Base-by-base conservation (phyloP, 2,329 filamentous ascomycete species). In the Penicillium sp. region DNA sequence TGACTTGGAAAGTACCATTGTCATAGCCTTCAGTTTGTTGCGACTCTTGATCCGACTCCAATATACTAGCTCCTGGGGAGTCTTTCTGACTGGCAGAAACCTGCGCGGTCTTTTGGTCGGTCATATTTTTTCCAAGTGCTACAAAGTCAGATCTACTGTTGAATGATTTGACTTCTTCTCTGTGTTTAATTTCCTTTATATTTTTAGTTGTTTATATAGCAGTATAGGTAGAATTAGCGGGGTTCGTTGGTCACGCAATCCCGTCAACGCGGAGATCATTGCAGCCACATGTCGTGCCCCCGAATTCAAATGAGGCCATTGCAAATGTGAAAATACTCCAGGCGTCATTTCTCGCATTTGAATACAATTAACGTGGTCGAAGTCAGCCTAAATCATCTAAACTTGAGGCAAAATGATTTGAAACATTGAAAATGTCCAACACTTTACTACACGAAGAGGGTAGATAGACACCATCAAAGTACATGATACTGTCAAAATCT, bases 1-100 rank as follows among this genome's bases (percentile, higher is more conserved):
- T 68, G 1, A 68, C 61, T 27, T 75, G 73, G 52, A 76, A 76
- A 4, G 74, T 68, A 33, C 64, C 63, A 43, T 72, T 69, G 3
- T 54, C 49, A 13, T 55, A 39, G 10, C 22, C n/a, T 21, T 29
- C n/a, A 8, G 13, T 24, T 21, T 45, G 49, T 19, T 52, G 49
- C 39, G 37, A 52, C 21, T 52, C 49, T 45, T 16, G 26, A 24
- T 52, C 49, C 16, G 49, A 52, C 7, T 52, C 39, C 10, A 10
- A 26, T 4, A 24, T 13, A 16, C 26, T 16, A 21, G 39, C 29
- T 31, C 26, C 37, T 9, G 26, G 49, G n/a, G 49, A 52, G 10
- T 33, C n/a, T 21, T 52, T 52, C 19, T 26, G 37, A 22, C 13
- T 21, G 10, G 39, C 37, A 14, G 49, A 42, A 33, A 52, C 35